Conservation (phyloP, 2,329 filamentous ascomycete species). For the Fusarium redolens region DNA sequence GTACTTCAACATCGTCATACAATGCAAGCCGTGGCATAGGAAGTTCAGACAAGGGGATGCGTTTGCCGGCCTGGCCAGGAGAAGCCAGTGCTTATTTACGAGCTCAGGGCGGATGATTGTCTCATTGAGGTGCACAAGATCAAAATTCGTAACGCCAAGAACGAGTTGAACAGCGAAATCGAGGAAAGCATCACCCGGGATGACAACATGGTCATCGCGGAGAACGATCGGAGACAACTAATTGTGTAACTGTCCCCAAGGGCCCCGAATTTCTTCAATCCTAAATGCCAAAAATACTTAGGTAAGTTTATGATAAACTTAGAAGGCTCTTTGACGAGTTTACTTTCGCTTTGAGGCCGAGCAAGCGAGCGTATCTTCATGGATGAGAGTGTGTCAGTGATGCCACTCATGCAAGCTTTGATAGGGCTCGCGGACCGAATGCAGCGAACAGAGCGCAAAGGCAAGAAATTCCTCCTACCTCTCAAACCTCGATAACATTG, state of each 20-base stretch:
- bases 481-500: neutral
- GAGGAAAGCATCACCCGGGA: too few relatives aligned
- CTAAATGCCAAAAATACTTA: neutral
- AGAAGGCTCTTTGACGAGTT: neutral
- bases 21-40: neutral
- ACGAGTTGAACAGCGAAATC: neutral
- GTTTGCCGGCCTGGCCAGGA: neutral
- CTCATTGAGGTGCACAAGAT: neutral
- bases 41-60: neutral
- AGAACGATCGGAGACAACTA: too few relatives aligned
- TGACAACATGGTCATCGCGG: too few relatives aligned
- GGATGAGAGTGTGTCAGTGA: neutral
- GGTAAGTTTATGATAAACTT: neutral
- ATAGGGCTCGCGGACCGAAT: too few relatives aligned
- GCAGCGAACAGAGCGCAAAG: too few relatives aligned
- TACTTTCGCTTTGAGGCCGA: neutral
- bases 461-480: too few relatives aligned
- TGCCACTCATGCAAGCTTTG: too few relatives aligned
- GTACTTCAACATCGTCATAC: neutral
- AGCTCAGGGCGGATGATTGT: neutral
- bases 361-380: too few relatives aligned
- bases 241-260: neutral
- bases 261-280: neutral
- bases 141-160: neutral
- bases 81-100: neutral